phyloP scores from a whole-genome alignment of 495 filamentous ascomycete genomes.

The Hapsidospora chrysogenum region DNA sequence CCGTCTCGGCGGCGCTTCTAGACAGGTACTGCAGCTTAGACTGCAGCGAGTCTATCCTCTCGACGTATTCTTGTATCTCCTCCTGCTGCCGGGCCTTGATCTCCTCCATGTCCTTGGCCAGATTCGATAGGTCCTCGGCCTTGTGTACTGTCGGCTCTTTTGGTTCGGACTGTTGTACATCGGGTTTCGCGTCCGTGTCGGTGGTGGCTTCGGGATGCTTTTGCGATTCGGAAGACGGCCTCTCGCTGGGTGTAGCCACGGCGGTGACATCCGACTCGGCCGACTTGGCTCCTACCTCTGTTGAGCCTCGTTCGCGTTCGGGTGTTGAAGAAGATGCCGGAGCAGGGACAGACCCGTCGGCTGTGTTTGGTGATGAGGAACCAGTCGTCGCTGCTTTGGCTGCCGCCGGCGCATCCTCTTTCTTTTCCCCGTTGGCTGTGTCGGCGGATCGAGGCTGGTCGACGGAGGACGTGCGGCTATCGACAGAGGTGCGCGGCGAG shows the following conservation, averaged over 20 bases:
- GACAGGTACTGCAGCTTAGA: conserved; percentile 79
- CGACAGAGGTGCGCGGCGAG: conserved; percentile 7
- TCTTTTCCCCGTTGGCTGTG: not conserved
- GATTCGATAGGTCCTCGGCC: conserved; percentile 22
- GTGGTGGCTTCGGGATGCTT: not conserved
- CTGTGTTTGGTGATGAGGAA: not conserved
- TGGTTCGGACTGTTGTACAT: not conserved
- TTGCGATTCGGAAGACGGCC: too few relatives aligned
- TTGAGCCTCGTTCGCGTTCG: too few relatives aligned
- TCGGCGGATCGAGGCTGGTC: not conserved
- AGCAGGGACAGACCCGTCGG: not conserved
- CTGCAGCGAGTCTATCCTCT: conserved; percentile 84
- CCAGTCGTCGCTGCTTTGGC: not conserved
- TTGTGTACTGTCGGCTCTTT: conserved; percentile 6
- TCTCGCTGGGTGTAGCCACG: too few relatives aligned
- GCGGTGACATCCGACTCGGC: too few relatives aligned
- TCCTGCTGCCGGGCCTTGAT: conserved; percentile 52
- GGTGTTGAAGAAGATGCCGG: too few relatives aligned
- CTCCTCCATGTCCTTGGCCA: conserved; percentile 40
- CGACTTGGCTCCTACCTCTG: too few relatives aligned
- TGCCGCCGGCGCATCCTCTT: not conserved
- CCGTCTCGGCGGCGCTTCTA: conserved; percentile 55
- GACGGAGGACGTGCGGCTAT: conserved; percentile 6
- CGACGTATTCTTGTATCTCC: conserved; percentile 65
- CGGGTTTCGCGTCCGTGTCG: not conserved